Evolutionary conservation across 140 eudicot species (phyloP).

Genomic region (Eryngium alpinum): DNA sequence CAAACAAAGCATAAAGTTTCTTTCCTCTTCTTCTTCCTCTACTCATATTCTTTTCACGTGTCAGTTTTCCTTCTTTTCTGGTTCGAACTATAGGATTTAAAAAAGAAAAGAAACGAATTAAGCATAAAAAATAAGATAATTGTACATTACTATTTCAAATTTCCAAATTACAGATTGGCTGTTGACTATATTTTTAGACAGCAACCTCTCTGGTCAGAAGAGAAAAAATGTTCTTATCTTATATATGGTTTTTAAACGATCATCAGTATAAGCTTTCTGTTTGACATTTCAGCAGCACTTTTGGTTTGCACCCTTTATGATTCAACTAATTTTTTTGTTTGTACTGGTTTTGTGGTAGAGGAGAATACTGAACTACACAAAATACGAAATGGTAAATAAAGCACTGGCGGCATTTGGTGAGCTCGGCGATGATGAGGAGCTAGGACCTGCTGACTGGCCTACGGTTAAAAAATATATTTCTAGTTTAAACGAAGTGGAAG

Average conservation of each 20-base stretch:
- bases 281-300: background rate
- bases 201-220: background rate
- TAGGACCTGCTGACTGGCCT: constrained; percentile 97
- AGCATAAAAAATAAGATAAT: too few relatives aligned
- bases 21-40: too few relatives aligned
- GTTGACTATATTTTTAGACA: background rate
- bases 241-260: background rate
- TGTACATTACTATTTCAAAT: too few relatives aligned
- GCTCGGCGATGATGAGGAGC: constrained; percentile 88
- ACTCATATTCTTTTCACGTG: too few relatives aligned
- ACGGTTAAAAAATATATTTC: constrained; percentile 61
- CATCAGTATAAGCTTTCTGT: background rate
- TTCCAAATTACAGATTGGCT: background rate
- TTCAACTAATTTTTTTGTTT: background rate
- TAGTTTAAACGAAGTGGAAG: constrained; percentile 57
- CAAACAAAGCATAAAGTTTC: background rate
- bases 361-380: constrained; percentile 70
- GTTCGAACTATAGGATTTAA: too few relatives aligned
- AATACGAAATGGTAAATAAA: constrained; percentile 77
- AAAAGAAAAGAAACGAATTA: too few relatives aligned
- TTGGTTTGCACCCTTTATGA: background rate
- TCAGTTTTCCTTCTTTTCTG: too few relatives aligned
- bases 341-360: constrained; percentile 40
- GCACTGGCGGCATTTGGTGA: constrained; percentile 75
- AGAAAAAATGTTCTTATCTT: background rate